Conservation (phyloP, 2,329 filamentous ascomycete species). For the Fusarium sp. region DNA sequence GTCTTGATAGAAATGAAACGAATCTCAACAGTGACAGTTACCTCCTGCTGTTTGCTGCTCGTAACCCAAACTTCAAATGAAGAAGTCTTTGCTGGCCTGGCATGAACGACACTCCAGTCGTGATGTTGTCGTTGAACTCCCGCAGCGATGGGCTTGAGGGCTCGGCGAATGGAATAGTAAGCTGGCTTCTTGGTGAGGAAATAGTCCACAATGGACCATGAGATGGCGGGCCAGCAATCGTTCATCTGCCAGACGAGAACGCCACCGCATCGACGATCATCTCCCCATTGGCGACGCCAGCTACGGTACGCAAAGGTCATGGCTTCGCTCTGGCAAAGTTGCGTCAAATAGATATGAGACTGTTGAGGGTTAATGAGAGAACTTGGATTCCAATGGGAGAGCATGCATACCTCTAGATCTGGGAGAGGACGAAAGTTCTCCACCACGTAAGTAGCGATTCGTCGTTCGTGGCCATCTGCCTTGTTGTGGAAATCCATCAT, state of each 20-base stretch:
- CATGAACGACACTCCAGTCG: constrained; percentile 7
- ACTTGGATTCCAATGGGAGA: rapidly evolving
- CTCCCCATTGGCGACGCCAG: constrained; percentile 3
- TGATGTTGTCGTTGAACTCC: background rate
- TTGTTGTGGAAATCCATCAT: constrained; percentile 5
- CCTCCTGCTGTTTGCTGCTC: background rate
- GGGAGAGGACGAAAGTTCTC: background rate
- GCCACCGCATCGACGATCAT: background rate
- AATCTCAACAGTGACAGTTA: background rate
- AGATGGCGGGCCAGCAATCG: background rate
- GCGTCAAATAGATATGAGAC: background rate
- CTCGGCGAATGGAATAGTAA: background rate
- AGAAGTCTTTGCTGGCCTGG: background rate
- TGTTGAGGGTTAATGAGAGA: background rate
- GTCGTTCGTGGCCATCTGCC: background rate
- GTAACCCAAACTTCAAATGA: background rate
- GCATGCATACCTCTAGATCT: background rate
- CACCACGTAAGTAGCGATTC: background rate
- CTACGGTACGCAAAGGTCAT: background rate
- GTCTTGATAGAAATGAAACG: background rate
- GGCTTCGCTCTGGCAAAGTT: constrained; percentile 1
- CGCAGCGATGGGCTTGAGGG: background rate
- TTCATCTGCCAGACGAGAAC: constrained; percentile 6
- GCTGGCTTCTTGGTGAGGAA: background rate
- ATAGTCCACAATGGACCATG: background rate